Evolutionary conservation across 2,329 filamentous ascomycete species (phyloP), one percentile per base, ranked within the genome.

Genomic region (Colletotrichum zoysiae): DNA sequence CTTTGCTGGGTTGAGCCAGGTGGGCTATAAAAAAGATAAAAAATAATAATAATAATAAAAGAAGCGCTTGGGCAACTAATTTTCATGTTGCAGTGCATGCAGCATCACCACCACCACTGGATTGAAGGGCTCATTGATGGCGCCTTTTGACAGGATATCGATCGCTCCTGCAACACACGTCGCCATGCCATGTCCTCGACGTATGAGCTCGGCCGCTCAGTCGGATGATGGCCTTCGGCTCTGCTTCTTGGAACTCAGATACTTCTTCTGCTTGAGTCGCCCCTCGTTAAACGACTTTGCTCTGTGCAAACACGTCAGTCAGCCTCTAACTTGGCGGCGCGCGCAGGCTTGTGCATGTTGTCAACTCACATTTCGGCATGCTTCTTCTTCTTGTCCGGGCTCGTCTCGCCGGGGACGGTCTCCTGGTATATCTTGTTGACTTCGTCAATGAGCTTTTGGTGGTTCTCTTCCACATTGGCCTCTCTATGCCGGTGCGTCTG

Each of bases 381-480:
- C 73, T 88, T 89, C 77, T 84, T 81, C 53, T 79, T 81, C 78
- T 85, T 88, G 33, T 84, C 82, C 1, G 75, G 75, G 66, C 81
- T 84, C 2, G 86, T 85, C 74, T 84, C 82, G 2, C 82, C 82
- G 0, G 87, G 87, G 2, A 87, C 84, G 2, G 79, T 78, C 46
- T 82, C 81, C 2, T 79, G 78, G 71, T 87, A 89, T 60, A 89
- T 85, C 38, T 80, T 80, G 38, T 77, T 78, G 14, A 89, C 74
- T 77, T 89, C 87, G 3, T 86, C 81, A 2, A 81, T 72, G 1
- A 89, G 79, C 75, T 89, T 87, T 33, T 78, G 77, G 42, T 81
- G 82, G 75, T 90, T 90, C 50, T 89, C 86, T 1, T 86, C 84
- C 12, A 81, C 79, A 75, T 90, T 90, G 60, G 85, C 83, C 20